Evolutionary conservation across 805 yeast genomes (phyloP).

Genomic region (Saccharomycopsis sp.): DNA sequence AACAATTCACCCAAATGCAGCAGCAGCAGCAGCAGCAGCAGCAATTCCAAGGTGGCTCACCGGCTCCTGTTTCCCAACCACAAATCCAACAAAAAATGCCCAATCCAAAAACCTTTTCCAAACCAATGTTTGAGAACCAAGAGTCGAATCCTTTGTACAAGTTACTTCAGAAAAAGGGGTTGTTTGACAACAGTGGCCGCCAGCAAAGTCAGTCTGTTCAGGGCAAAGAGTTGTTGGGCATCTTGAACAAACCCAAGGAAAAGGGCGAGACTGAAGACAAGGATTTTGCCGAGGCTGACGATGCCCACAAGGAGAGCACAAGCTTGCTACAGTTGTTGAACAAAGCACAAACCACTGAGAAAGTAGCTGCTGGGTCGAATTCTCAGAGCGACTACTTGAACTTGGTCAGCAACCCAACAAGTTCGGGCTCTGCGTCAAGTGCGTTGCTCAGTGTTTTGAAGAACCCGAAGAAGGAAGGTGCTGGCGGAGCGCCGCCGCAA

Average conservation of each 20-base stretch:
- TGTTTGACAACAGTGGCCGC: background rate
- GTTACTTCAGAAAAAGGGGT: background rate
- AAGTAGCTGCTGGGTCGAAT: no score
- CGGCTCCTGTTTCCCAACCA: constrained; percentile 1
- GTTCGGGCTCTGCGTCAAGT: no score
- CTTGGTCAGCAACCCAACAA: no score
- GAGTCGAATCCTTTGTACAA: background rate
- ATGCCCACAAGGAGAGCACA: no score
- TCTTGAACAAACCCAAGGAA: constrained; percentile 5
- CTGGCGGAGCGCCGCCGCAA: no score
- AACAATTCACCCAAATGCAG: background rate
- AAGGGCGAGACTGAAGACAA: no score
- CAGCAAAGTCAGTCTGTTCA: background rate
- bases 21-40: constrained; percentile 3
- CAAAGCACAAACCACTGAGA: no score
- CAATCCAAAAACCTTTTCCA: constrained; percentile 17
- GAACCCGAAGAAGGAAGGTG: background rate
- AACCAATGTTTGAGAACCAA: constrained; percentile 8
- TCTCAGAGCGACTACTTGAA: no score
- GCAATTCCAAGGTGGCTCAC: constrained; percentile 3
- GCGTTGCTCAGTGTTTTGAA: background rate
- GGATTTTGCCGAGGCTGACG: no score
- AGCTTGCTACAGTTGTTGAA: no score
- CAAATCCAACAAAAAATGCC: no score
- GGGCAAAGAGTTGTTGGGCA: background rate